phyloP scores from a whole-genome alignment of 2,329 filamentous ascomycete genomes.

The Alternaria sp. region DNA sequence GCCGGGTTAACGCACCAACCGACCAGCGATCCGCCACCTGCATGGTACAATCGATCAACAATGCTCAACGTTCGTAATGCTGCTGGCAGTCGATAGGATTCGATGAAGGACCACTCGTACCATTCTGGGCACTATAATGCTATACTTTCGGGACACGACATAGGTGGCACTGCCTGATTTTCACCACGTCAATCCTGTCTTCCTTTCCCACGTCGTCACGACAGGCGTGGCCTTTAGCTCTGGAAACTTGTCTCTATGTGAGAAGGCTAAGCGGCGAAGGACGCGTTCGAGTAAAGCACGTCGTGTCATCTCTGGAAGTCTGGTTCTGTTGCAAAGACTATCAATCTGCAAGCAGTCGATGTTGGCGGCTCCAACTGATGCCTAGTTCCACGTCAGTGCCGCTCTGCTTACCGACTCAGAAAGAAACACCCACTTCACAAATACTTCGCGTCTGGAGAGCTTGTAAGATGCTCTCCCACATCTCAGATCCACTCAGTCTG shows the following conservation, averaged over 20 bases:
- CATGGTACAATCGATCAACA: neutral
- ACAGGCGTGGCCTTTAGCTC: conserved; percentile 23
- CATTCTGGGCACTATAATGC: neutral
- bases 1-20: neutral
- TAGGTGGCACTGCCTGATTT: neutral
- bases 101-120: neutral
- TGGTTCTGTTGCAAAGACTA: neutral
- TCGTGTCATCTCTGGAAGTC: neutral
- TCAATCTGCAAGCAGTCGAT: neutral
- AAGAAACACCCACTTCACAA: neutral
- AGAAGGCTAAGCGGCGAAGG: conserved; percentile 22
- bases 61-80: neutral
- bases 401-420: too few relatives aligned
- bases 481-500: neutral
- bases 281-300: conserved; percentile 19
- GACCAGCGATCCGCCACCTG: neutral
- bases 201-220: conserved; percentile 27
- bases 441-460: neutral
- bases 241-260: conserved; percentile 22
- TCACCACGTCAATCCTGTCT: conserved; percentile 27
- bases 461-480: neutral
- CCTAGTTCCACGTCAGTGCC: neutral
- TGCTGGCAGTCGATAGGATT: neutral
- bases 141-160: neutral
- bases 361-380: neutral